Evolutionary conservation across 805 yeast genomes (phyloP), one percentile per base, ranked within the genome.

Genomic region (Torulaspora microellipsoides): DNA sequence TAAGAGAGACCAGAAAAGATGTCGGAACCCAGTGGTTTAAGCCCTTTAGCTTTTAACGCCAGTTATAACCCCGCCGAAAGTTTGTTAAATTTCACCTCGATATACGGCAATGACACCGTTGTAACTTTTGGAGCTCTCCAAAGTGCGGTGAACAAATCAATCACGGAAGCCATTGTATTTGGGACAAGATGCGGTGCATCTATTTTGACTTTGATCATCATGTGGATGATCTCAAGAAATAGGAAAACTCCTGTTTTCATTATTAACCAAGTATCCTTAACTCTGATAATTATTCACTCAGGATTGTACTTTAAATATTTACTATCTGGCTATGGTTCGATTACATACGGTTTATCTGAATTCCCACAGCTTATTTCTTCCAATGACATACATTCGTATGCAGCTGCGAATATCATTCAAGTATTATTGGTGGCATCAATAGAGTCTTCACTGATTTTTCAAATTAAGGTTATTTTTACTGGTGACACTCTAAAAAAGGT

Each of bases 201-300:
- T 2, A 63, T 67, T 6, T 46, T 76, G 2, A 71, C 80, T 4
- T 57, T 77, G 40, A 60, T 75, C 10, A 59, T 72, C 4, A 64
- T 81, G 34, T 70, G 74, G 54, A 59, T 81, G 45, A 64, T 75
- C 7, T 70, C 78, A 1, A 75, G 72, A 42, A 77, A 75, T 46
- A 77, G 72, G 53, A 72, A 64, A 15, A 78, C 90, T 0, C 85
- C 89, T 7, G 76, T 88, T 25, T 91, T 87, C 60, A 60, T 81
- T n/a, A 64, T 88, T 35, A 89, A 90, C 62, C 81, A 80, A 58
- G 39, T 71, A 2, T 77, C 85, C 28, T 67, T 91, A 40, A 38
- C 77, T 2, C 58, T 80, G 4, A 64, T 82, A 41, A 61, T 82
- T 4, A 44, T 88, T 12, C 83, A 85, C 41, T 76, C 89, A 1